Conservation (phyloP, 1,284 basidiomycete genomes). For the Malassezia sp. region DNA sequence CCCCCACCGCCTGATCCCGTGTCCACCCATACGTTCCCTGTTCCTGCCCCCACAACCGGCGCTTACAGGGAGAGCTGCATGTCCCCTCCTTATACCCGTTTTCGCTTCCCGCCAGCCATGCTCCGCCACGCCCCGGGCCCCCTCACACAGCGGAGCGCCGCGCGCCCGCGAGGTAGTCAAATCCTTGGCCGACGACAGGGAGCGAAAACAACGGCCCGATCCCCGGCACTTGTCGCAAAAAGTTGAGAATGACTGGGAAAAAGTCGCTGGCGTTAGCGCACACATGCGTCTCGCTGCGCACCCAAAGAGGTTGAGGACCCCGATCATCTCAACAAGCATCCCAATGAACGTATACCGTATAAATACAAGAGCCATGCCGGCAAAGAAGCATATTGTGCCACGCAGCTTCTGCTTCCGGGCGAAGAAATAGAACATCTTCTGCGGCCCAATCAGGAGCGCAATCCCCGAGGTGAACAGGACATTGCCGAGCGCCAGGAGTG, state of each 20-base stretch:
- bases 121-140: too few species aligned
- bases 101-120: too few species aligned
- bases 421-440: conserved; percentile 95
- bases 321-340: conserved; percentile 84
- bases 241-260: conserved; percentile 94
- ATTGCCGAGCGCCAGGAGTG: conserved; percentile 91
- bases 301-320: conserved; percentile 81
- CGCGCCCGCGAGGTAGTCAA: conserved; percentile 48
- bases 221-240: conserved; percentile 84
- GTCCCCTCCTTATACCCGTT: too few species aligned
- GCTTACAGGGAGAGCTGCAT: too few species aligned
- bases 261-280: conserved; percentile 64
- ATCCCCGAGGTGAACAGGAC: conserved; percentile 45
- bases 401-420: conserved; percentile 87
- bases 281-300: conserved; percentile 50
- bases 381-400: conserved; percentile 54
- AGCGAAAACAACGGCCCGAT: conserved; percentile 75
- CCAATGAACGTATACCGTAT: conserved; percentile 85
- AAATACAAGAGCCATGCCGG: conserved; percentile 55
- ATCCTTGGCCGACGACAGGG: conserved; percentile 52
- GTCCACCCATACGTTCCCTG: too few species aligned
- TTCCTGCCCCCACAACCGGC: too few species aligned
- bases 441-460: conserved; percentile 44
- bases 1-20: too few species aligned
- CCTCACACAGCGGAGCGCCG: conserved; percentile 49